Conservation (phyloP, 148 eudicot species). For the Rhododendron williamsianum region DNA sequence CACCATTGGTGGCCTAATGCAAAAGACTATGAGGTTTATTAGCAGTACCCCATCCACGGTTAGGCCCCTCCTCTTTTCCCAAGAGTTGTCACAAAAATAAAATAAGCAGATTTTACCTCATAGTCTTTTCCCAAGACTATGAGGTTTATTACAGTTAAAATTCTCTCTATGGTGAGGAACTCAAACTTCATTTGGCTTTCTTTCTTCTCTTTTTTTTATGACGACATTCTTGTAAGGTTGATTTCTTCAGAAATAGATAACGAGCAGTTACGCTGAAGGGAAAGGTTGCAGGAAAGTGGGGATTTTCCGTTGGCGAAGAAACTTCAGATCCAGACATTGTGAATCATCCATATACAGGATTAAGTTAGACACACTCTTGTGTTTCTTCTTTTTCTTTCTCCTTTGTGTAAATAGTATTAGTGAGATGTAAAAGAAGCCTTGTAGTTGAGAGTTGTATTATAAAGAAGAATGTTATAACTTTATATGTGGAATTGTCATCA, state of each 20-base stretch:
- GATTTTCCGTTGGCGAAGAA: not conserved
- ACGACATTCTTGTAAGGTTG: not conserved
- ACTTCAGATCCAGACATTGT: not conserved
- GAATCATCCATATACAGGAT: not conserved
- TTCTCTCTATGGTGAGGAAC: not conserved
- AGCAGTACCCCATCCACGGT: not conserved
- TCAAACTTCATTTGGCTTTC: not conserved
- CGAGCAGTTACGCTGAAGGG: not conserved
- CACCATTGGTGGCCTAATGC: not conserved
- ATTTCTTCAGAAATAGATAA: not conserved
- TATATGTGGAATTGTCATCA: not conserved
- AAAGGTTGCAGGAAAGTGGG: not conserved
- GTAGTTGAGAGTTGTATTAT: not conserved
- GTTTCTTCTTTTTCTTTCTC: not conserved
- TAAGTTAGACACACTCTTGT: not conserved
- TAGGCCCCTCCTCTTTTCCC: not conserved
- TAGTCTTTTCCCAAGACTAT: too few relatives aligned
- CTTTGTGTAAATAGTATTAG: constrained; percentile 10
- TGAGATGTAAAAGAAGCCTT: constrained; percentile 14
- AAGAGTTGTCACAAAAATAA: not conserved
- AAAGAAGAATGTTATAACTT: not conserved
- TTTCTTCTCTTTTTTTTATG: not conserved
- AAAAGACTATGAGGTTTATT: not conserved
- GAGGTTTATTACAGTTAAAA: not conserved
- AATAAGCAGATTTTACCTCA: not conserved